Conservation (phyloP, 176 grass and related monocot genomes). For the Cenchrus americanus region DNA sequence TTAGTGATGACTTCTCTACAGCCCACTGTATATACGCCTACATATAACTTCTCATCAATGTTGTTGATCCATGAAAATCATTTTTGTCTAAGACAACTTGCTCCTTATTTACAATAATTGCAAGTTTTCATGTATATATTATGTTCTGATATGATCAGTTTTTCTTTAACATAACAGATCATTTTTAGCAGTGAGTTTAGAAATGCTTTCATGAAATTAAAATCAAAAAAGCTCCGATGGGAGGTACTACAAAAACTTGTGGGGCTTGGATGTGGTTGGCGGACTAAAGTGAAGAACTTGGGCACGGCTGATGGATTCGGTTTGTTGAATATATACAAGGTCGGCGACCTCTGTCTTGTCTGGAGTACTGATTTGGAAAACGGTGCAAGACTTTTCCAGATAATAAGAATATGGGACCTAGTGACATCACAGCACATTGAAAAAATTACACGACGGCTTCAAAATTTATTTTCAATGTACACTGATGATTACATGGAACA, state of each 20-base stretch:
- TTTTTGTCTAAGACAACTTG: too few relatives aligned
- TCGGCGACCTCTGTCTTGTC: slow-evolving; percentile 57
- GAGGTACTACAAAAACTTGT: slow-evolving; percentile 61
- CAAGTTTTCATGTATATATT: neutral
- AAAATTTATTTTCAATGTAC: slow-evolving; percentile 78
- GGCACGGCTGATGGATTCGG: slow-evolving; percentile 35
- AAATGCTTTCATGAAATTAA: slow-evolving; percentile 64
- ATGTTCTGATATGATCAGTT: neutral
- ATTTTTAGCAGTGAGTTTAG: slow-evolving; percentile 74
- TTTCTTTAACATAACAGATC: slow-evolving; percentile 45
- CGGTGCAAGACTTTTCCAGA: slow-evolving; percentile 56
- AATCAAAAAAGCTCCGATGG: slow-evolving; percentile 42
- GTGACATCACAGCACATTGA: slow-evolving; percentile 47
- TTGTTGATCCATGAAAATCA: too few relatives aligned
- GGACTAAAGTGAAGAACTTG: slow-evolving; percentile 44
- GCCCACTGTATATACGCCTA: too few relatives aligned
- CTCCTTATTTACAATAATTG: neutral
- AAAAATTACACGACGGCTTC: slow-evolving; percentile 48
- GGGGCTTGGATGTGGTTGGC: slow-evolving; percentile 66
- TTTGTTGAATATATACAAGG: slow-evolving; percentile 55
- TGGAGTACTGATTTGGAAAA: slow-evolving; percentile 77
- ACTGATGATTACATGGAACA: slow-evolving; percentile 60
- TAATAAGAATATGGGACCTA: slow-evolving; percentile 75
- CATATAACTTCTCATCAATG: too few relatives aligned
- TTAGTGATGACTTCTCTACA: too few relatives aligned